Evolutionary conservation across 108 stramenopile species (phyloP), one percentile per base, ranked within the genome.

Genomic region (Cylindrotheca closterium): DNA sequence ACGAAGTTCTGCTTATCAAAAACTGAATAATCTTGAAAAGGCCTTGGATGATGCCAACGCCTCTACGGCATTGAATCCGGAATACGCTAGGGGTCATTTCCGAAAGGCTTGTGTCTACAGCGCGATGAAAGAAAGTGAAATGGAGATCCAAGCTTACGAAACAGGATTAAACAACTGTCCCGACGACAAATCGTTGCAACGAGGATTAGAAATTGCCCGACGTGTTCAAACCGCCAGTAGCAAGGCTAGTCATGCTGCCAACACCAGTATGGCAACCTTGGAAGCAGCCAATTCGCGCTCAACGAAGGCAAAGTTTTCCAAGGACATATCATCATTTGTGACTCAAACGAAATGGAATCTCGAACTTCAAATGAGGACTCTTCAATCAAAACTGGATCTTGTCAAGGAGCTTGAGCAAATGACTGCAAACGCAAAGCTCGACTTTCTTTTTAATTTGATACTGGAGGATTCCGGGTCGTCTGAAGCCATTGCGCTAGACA

Each of bases 1-100:
- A 33, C 68, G 75, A 15, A 45, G 50, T 15, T 30, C 62, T 23
- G 75, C 75, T 22, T 53, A 65, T 28, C 42, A 70, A 47, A 65
- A 65, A 22, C 5, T 30, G 29, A 46, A 62, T 7, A 48, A 69
- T 47, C 46, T 57, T 22, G 31, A 65, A 3, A 48, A 15, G 1
- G 75, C 75, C 45, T 32, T 76, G 0, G 51, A 65, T 24, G 75
- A 76, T 65, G 68, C 75, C 37, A 48, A 70, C n/a, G 51, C 46
- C 19, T 58, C 61, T 49, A 65, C 63, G 3, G 28, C 46, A 21
- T 12, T 60, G n/a, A 30, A 76, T 25, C 75, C 75, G 4, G 60
- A 22, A 12, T 59, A 60, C 46, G 34, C n/a, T 33, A 34, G 60
- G 27, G 75, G 75, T 2, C 64, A 76, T 30, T 32, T 65, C 4